Percentiles rank a stretch among this genome's conserved stretches.
Conservation (phyloP, 441 rosid species). For the Raphanus hybrid region DNA sequence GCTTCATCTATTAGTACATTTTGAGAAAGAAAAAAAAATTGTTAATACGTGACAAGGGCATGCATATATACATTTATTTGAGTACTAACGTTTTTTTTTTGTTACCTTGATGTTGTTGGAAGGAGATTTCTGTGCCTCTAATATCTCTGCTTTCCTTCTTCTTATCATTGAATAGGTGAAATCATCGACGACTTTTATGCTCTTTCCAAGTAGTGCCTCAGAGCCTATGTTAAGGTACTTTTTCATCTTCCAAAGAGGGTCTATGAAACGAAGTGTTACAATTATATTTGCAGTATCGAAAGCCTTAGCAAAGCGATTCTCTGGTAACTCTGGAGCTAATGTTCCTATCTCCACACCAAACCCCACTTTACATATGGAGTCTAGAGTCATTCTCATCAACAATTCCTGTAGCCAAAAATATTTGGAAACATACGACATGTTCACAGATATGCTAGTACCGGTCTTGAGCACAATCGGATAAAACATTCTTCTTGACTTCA, state of each 20-base stretch:
- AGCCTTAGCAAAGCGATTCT: slow-evolving; percentile 77
- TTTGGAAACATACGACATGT: background rate
- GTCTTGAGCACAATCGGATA: too few relatives aligned
- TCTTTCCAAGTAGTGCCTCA: slow-evolving; percentile 84
- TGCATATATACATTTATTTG: slow-evolving; percentile 3
- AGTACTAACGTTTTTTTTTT: background rate
- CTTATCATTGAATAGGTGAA: slow-evolving; percentile 89
- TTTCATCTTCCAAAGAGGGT: slow-evolving; percentile 88
- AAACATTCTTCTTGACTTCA: too few relatives aligned
- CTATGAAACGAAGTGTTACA: slow-evolving; percentile 87
- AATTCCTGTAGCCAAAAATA: slow-evolving; percentile 55
- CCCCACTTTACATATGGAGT: slow-evolving; percentile 95
- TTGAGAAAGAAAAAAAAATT: background rate
- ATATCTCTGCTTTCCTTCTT: slow-evolving; percentile 72
- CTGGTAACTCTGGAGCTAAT: slow-evolving; percentile 72
- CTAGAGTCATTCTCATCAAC: slow-evolving; percentile 93
- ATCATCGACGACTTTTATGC: slow-evolving; percentile 77
- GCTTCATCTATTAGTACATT: slow-evolving; percentile 58
- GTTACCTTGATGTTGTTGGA: slow-evolving; percentile 55
- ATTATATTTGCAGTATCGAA: slow-evolving; percentile 86
- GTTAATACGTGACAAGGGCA: slow-evolving; percentile 14
- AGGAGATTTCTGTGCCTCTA: slow-evolving; percentile 47
- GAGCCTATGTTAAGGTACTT: slow-evolving; percentile 76
- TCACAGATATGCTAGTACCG: background rate
- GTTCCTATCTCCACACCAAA: slow-evolving; percentile 96